Evolutionary conservation across 768 basidiomycete species (phyloP), one percentile per base, ranked within the genome.

Genomic region (Kwoniella sp.): DNA sequence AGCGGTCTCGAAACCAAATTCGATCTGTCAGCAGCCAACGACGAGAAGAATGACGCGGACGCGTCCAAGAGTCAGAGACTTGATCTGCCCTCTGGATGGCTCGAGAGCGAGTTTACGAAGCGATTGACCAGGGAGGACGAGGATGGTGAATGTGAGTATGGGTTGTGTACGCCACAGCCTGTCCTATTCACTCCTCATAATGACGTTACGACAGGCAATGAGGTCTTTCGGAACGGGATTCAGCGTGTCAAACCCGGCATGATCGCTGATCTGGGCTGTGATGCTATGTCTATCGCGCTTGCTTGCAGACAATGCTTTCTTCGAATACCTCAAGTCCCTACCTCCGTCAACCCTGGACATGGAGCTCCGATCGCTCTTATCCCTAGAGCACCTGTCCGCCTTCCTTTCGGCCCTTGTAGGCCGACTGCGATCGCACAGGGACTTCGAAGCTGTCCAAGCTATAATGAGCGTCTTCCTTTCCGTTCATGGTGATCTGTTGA

Each of bases 391-490:
- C 59, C 84, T 94, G 23, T 82, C 79, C 0, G 78, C 84, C 22
- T 97, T 98, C 82, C 82, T 96, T 52, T 82, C 84, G 63, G 90
- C 92, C 0, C 83, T 98, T 26, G 86, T 84, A 12, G 86, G 82
- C 60, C 88, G 95, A 2, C 84, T 98, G 28, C 82, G 79, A 34
- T 90, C 90, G 7, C 91, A 88, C 70, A 86, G 87, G 54, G 96
- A 99, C 82, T 98, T 96, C 74, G 96, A 99, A 80, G 93, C 92
- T 13, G 90, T 95, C 2, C 93, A 98, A 79, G 86, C 93, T 0
- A 84, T 94, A 75, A 85, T 93, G 72, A 88, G 84, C 68, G 89
- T 95, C 1, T 92, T 96, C 79, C 82, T 98, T 47, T 86, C 87
- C 20, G 84, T 90, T 57, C 94, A 98, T 76, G 89, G 89, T 2